phyloP scores from a whole-genome alignment of 352 stramenopile genomes.

The Globisporangium irregulare region DNA sequence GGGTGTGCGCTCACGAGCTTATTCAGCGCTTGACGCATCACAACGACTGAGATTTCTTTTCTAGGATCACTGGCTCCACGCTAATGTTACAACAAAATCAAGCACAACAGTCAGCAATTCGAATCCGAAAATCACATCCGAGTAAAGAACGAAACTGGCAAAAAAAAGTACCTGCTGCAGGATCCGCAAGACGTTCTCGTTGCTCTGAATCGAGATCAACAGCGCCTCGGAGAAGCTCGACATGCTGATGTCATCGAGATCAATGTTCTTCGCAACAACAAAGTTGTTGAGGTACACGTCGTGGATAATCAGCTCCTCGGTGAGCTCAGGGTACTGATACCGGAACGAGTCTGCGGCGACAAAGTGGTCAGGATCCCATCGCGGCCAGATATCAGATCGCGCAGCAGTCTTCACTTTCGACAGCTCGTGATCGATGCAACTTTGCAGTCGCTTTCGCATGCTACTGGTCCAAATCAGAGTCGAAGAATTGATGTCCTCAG shows the following conservation, averaged over 20 bases:
- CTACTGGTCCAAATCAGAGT: conserved; percentile 75
- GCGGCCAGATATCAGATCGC: conserved; percentile 52
- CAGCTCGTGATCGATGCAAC: conserved; percentile 54
- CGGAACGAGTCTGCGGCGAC: conserved; percentile 83
- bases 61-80: conserved; percentile 51
- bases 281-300: conserved; percentile 86
- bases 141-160: neutral
- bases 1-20: conserved; percentile 75
- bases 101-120: neutral
- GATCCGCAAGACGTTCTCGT: conserved; percentile 79
- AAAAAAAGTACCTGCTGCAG: conserved; percentile 43
- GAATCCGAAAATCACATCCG: neutral
- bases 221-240: conserved; percentile 72
- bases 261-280: conserved; percentile 46
- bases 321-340: conserved; percentile 78
- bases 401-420: conserved; percentile 65
- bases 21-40: conserved; percentile 74
- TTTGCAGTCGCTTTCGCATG: conserved; percentile 58
- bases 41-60: conserved; percentile 52
- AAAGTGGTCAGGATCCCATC: conserved; percentile 82
- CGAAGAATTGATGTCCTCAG: conserved; percentile 56
- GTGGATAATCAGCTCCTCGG: conserved; percentile 70
- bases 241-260: conserved; percentile 72
- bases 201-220: conserved; percentile 80
- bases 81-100: conserved; percentile 17